Conservation (phyloP, 2,329 filamentous ascomycete species). For the Aspergillus calidoustus region DNA sequence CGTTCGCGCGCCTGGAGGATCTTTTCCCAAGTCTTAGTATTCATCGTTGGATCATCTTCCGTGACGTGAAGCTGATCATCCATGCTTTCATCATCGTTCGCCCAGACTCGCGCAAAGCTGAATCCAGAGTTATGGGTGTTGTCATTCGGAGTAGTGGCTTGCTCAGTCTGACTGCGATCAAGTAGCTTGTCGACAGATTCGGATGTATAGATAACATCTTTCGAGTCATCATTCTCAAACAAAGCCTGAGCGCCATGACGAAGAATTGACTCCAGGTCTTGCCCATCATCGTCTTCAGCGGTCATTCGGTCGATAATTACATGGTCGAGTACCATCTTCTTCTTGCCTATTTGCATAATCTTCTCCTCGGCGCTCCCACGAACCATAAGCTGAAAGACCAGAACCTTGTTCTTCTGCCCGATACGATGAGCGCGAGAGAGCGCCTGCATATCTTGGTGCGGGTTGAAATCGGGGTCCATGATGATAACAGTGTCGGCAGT, state of each 20-base stretch:
- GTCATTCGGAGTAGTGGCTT: slow-evolving; percentile 68
- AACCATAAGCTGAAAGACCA: slow-evolving; percentile 94
- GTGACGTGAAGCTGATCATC: slow-evolving; percentile 64
- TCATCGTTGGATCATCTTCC: slow-evolving; percentile 58
- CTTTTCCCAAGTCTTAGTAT: slow-evolving; percentile 81
- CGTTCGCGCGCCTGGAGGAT: slow-evolving; percentile 84
- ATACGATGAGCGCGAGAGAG: slow-evolving; percentile 94
- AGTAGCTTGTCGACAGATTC: slow-evolving; percentile 85
- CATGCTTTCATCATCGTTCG: slow-evolving; percentile 73
- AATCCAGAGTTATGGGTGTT: slow-evolving; percentile 77
- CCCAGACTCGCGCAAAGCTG: slow-evolving; percentile 89
- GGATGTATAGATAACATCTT: slow-evolving; percentile 80
- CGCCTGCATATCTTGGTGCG: slow-evolving; percentile 96
- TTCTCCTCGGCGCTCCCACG: slow-evolving; percentile 89
- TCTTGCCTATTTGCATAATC: slow-evolving; percentile 92
- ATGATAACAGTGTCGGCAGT: slow-evolving; percentile 98
- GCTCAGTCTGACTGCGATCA: slow-evolving; percentile 82
- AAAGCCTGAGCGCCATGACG: slow-evolving; percentile 85
- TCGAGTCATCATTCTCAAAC: slow-evolving; percentile 73
- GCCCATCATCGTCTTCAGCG: slow-evolving; percentile 74
- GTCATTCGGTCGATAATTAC: slow-evolving; percentile 93
- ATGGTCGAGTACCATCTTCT: slow-evolving; percentile 95
- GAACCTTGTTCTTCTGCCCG: slow-evolving; percentile 91
- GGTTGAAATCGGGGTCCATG: slow-evolving; percentile 95
- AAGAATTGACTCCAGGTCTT: slow-evolving; percentile 85